phyloP scores from a whole-genome alignment of 202 grass and related monocot genomes.

The Setaria italica region DNA sequence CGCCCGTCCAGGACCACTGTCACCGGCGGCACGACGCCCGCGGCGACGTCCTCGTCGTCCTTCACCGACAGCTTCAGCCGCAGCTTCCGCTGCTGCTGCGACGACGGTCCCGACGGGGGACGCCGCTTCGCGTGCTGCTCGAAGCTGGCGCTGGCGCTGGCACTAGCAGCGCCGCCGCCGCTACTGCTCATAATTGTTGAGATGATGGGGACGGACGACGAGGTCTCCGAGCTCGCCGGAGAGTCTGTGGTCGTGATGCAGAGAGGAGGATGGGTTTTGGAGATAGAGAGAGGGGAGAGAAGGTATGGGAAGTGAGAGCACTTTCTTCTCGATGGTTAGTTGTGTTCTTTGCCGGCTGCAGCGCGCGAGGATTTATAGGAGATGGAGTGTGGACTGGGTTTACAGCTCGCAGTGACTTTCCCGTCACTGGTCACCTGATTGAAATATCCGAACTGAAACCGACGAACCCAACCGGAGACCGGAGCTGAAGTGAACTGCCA shows the following conservation, averaged over 20 bases:
- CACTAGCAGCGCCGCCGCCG: slow-evolving; percentile 8
- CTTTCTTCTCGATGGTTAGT: neutral
- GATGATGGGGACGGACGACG: too few species aligned
- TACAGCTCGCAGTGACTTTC: neutral
- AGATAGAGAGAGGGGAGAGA: neutral
- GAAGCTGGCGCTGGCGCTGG: neutral
- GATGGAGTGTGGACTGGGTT: neutral
- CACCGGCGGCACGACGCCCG: slow-evolving; percentile 72
- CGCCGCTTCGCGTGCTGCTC: slow-evolving; percentile 50
- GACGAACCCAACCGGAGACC: neutral
- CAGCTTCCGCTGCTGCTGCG: slow-evolving; percentile 55
- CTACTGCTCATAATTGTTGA: neutral
- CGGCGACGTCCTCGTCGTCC: slow-evolving; percentile 54
- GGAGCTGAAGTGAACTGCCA: neutral
- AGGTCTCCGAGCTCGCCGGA: too few species aligned
- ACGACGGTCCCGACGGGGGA: neutral
- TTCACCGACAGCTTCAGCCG: slow-evolving; percentile 53
- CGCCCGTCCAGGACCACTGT: slow-evolving; percentile 83
- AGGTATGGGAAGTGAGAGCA: neutral
- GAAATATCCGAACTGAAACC: neutral
- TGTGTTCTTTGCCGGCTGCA: neutral
- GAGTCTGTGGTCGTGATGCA: neutral
- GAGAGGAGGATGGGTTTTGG: neutral
- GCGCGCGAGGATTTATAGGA: slow-evolving; percentile 48
- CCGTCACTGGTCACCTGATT: neutral